These are phyloP conservation scores for Claviceps arundinis DNA, from an alignment of 2,329 filamentous ascomycete species.

Conservation along the genomic window DNA sequence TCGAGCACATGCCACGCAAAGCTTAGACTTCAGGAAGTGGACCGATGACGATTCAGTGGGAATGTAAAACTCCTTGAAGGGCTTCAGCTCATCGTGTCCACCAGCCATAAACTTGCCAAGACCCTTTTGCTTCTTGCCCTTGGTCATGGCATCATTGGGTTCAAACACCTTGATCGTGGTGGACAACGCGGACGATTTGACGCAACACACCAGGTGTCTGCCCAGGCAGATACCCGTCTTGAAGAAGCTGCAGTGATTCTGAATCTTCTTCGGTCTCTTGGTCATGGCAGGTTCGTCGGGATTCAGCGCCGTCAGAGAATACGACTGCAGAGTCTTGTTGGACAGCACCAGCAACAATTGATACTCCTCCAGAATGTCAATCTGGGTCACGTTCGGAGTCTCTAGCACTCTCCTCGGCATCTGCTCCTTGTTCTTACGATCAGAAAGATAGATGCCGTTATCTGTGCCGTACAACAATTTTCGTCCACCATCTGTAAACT, in stretches of 20 bases:
- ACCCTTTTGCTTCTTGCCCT: constrained; percentile 90
- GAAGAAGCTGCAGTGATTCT: constrained; percentile 97
- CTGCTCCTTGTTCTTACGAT: constrained; percentile 77
- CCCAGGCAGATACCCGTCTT: constrained; percentile 92
- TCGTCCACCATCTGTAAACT: constrained; percentile 63
- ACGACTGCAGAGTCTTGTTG: constrained; percentile 86
- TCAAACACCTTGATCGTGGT: constrained; percentile 99
- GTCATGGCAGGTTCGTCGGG: constrained; percentile 66
- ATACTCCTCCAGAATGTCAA: constrained; percentile 94
- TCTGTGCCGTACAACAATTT: constrained; percentile 94
- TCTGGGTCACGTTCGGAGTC: constrained; percentile 75
- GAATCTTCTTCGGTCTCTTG: constrained; percentile 89
- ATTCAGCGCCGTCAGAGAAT: constrained; percentile 75
- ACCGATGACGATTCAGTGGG: constrained; percentile 96
- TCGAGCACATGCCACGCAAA: constrained; percentile 89
- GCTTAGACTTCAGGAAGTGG: constrained; percentile 90
- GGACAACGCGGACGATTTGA: constrained; percentile 84
- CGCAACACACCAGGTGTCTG: constrained; percentile 86
- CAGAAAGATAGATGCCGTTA: constrained; percentile 81
- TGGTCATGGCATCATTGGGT: constrained; percentile 86
- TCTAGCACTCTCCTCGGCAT: constrained; percentile 75
- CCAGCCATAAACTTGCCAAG: constrained; percentile 90
- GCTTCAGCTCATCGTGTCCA: constrained; percentile 87
- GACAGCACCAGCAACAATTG: constrained; percentile 80
- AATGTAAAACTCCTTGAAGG: constrained; percentile 98